These are phyloP conservation scores for Solanum etuberosum DNA, from an alignment of 257 asterid genomes.

Conservation along the genomic window DNA sequence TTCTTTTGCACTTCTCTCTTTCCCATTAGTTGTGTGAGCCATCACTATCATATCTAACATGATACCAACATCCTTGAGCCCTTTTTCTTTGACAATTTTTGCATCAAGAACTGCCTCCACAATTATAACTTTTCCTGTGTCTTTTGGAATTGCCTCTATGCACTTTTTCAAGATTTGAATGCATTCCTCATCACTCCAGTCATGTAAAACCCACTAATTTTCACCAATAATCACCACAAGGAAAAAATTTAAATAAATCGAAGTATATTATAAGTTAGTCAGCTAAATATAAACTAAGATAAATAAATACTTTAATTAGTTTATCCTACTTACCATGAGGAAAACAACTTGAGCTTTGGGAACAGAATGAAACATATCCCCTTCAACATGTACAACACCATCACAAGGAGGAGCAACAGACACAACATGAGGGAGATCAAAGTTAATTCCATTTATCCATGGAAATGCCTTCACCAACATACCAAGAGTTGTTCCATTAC, in stretches of 20 bases:
- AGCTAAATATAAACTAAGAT: too few species aligned
- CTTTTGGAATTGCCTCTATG: slow-evolving; percentile 26
- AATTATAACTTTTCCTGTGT: slow-evolving; percentile 43
- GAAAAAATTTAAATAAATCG: too few species aligned
- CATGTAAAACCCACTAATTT: slow-evolving; percentile 54
- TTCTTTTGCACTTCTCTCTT: slow-evolving; percentile 44
- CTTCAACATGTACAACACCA: slow-evolving; percentile 43
- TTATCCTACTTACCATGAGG: slow-evolving; percentile 28
- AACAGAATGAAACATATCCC: slow-evolving; percentile 47
- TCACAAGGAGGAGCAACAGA: slow-evolving; percentile 15
- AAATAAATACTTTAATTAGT: neutral
- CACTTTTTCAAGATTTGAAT: slow-evolving; percentile 36
- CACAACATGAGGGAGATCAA: slow-evolving; percentile 52
- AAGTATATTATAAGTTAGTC: too few species aligned
- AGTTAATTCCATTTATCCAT: slow-evolving; percentile 48
- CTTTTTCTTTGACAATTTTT: neutral
- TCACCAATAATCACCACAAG: neutral
- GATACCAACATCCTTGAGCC: slow-evolving; percentile 20
- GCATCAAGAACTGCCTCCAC: slow-evolving; percentile 51
- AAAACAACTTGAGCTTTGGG: slow-evolving; percentile 61
- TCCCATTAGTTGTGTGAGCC: slow-evolving; percentile 55
- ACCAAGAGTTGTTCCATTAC: slow-evolving; percentile 46
- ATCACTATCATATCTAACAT: slow-evolving; percentile 58
- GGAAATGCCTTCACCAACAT: slow-evolving; percentile 36
- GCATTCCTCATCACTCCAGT: slow-evolving; percentile 71